Evolutionary conservation across 2,329 filamentous ascomycete species (phyloP), one percentile per base, ranked within the genome.

Genomic region (Exophiala mesophila): DNA sequence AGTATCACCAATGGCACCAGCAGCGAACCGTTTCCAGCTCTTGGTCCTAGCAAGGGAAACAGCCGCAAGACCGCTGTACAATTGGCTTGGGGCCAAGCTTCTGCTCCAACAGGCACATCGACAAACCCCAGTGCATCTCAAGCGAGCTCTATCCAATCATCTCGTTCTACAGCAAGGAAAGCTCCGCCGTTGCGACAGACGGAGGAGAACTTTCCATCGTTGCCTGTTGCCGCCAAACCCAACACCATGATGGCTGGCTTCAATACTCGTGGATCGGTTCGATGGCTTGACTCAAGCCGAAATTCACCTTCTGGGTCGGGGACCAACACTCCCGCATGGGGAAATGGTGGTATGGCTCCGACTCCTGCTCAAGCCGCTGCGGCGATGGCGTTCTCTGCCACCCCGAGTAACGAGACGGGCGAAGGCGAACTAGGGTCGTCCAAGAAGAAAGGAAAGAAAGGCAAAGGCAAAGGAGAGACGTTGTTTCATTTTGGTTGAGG

Each of bases 221-320:
- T 96, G 1, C 89, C 89, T 0, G 73, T 80, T 0, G 88, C 88
- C 1, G 76, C 85, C 0, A 96, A 81, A 55, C 77, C 78, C 3
- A 74, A 72, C 23, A 71, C 75, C 30, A 71, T 71, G 63, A 56
- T 56, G 31, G 60, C 67, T 0, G 69, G 69, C 5, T 63, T 69
- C 36, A 54, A 55, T 28, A 71, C 69, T 2, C 65, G 68, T 3
- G 69, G 68, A 2, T 68, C 64, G 5, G 64, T 67, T 8, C 62
- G 67, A n/a, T 69, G 68, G 65, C 62, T 67, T 15, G 60, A 28
- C 19, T 47, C 41, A 18, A 44, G 48, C 13, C 34, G 23, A 15
- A 52, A 46, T 28, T 46, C 44, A 18, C 45, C 48, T 20, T 39
- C 41, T 16, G 42, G 65, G n/a, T 61, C 60, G 5, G 61, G 62